A percentile compares a stretch with the other conserved stretches of the same genome.
phyloP scores from a whole-genome alignment of 129 eudicot species.

The Apium graveolens region DNA sequence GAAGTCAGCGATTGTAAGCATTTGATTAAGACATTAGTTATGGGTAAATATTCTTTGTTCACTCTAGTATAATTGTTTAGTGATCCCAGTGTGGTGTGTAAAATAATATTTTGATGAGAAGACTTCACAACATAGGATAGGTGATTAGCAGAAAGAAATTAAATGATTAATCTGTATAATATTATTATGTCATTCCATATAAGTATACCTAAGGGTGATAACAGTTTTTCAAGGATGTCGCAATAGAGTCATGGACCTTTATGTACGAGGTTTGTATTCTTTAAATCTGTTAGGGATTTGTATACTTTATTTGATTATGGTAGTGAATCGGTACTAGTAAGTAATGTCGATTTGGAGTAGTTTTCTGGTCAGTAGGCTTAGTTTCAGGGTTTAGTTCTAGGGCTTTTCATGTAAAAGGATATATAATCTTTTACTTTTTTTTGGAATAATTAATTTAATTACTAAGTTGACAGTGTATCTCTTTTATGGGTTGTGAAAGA shows the following conservation, averaged over 20 bases:
- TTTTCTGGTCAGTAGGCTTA: too few species aligned
- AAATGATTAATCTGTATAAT: not conserved
- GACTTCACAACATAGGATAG: not conserved
- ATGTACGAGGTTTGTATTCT: not conserved
- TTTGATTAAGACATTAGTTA: constrained; percentile 81
- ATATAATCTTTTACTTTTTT: too few species aligned
- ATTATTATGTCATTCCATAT: not conserved
- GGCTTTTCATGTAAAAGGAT: too few species aligned
- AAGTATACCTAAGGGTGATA: not conserved
- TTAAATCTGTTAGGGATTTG: not conserved
- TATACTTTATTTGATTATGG: not conserved
- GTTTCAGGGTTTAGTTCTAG: too few species aligned
- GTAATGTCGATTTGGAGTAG: not conserved
- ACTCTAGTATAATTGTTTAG: constrained; percentile 16
- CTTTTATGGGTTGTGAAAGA: too few species aligned
- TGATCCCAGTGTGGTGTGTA: not conserved
- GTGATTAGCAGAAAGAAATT: not conserved
- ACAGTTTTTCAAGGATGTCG: not conserved
- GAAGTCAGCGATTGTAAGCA: constrained; percentile 93
- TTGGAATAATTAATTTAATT: too few species aligned
- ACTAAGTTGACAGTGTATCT: too few species aligned
- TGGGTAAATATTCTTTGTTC: constrained; percentile 54
- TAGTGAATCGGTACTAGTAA: not conserved
- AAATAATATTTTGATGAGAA: not conserved
- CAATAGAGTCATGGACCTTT: not conserved